phyloP scores from a whole-genome alignment of 257 asterid genomes.

The Gynochthodes officinalis region DNA sequence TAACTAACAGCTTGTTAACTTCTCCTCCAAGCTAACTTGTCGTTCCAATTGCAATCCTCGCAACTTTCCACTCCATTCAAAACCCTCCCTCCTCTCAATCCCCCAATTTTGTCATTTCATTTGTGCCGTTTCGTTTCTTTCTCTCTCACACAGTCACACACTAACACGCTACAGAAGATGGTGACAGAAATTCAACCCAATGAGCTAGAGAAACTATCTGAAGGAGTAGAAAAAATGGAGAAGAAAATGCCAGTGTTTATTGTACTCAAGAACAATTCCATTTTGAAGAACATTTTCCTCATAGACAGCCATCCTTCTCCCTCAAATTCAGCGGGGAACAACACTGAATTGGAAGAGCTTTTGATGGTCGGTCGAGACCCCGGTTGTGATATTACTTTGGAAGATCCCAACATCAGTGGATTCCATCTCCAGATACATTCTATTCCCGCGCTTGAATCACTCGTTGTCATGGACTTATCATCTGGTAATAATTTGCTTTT shows the following conservation, averaged over 20 bases:
- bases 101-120: too few relatives aligned
- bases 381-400: conserved; percentile 69
- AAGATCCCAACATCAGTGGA: conserved; percentile 94
- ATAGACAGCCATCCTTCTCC: conserved; percentile 47
- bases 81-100: too few relatives aligned
- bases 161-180: background rate
- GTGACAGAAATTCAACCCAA: conserved; percentile 14
- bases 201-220: conserved; percentile 13
- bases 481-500: conserved; percentile 46
- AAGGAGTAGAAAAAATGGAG: conserved; percentile 27
- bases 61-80: too few relatives aligned
- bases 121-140: too few relatives aligned
- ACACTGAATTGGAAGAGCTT: conserved; percentile 41
- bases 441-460: conserved; percentile 45
- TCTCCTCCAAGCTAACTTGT: too few relatives aligned
- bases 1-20: too few relatives aligned
- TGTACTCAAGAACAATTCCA: conserved; percentile 58
- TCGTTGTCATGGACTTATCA: conserved; percentile 58
- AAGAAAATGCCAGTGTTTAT: conserved; percentile 76
- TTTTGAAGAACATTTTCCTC: conserved; percentile 75
- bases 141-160: conserved; percentile 1
- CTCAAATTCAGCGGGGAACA: background rate
- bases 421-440: conserved; percentile 79
- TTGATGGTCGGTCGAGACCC: conserved; percentile 86
- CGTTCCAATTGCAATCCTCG: too few relatives aligned